phyloP scores from a whole-genome alignment of 345 rosid species.

The Populus ilicifolia region DNA sequence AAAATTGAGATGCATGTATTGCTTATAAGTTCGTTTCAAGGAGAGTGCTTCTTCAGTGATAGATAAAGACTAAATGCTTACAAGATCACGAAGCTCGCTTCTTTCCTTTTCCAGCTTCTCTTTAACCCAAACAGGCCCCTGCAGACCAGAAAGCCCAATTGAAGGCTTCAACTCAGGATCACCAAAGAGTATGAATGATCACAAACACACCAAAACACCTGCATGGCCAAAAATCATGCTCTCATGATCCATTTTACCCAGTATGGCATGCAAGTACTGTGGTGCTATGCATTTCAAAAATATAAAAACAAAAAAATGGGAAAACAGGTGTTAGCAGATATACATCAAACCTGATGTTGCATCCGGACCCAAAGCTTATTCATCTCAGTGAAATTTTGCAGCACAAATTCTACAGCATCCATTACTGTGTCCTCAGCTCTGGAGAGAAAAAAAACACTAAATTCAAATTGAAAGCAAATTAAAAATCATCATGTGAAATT shows the following conservation, averaged over 20 bases:
- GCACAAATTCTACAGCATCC: constrained; percentile 93
- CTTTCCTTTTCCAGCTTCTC: constrained; percentile 97
- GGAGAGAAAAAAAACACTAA: constrained; percentile 12
- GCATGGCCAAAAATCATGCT: constrained; percentile 95
- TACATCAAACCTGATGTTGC: constrained; percentile 96
- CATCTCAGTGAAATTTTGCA: constrained; percentile 96
- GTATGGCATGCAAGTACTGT: constrained; percentile 56
- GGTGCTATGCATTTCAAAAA: constrained; percentile 48
- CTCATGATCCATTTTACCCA: constrained; percentile 59
- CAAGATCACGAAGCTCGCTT: constrained; percentile 99
- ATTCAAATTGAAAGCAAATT: background rate
- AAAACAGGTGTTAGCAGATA: constrained; percentile 34
- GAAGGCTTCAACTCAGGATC: constrained; percentile 97
- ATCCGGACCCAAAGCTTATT: constrained; percentile 99
- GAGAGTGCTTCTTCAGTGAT: constrained; percentile 13
- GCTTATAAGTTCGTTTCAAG: background rate
- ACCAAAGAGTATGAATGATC: constrained; percentile 85
- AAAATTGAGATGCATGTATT: background rate
- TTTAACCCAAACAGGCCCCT: constrained; percentile 98
- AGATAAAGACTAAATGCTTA: constrained; percentile 51
- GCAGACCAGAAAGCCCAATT: constrained; percentile 99
- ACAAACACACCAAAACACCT: constrained; percentile 91
- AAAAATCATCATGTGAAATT: background rate
- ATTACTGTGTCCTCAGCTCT: constrained; percentile 84
- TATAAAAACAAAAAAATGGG: constrained; percentile 26